These are phyloP conservation scores for Schrenkiella parvula DNA, from an alignment of 345 rosid species.

Conservation along the genomic window DNA sequence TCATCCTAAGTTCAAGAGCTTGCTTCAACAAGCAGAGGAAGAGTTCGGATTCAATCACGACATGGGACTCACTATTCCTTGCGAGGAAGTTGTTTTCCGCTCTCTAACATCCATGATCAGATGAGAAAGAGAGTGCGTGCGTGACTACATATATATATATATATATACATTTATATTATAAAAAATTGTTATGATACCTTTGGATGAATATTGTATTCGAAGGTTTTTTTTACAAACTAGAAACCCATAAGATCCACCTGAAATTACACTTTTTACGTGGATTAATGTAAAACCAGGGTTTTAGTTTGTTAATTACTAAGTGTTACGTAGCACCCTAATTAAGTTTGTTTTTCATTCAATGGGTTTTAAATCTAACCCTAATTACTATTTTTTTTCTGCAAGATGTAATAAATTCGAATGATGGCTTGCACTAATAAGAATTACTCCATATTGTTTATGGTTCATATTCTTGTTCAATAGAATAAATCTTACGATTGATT, in stretches of 20 bases:
- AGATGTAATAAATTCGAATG: slow-evolving; percentile 1
- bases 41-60: slow-evolving; percentile 92
- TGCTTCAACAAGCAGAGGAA: slow-evolving; percentile 85
- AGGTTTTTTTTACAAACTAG: slow-evolving; percentile 8
- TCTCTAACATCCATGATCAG: slow-evolving; percentile 74
- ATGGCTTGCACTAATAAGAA: slow-evolving; percentile 1
- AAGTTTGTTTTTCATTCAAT: background rate
- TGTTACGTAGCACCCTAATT: background rate
- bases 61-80: slow-evolving; percentile 94
- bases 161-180: background rate
- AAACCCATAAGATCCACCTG: slow-evolving; percentile 15
- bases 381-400: background rate
- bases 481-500: background rate
- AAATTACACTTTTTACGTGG: slow-evolving; percentile 14
- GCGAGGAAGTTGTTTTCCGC: slow-evolving; percentile 87
- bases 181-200: too few relatives aligned
- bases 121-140: slow-evolving; percentile 26
- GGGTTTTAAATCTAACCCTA: background rate
- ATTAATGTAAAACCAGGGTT: slow-evolving; percentile 1
- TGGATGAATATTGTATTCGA: slow-evolving; percentile 17
- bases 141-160: background rate
- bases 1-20: slow-evolving; percentile 72
- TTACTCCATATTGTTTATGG: background rate
- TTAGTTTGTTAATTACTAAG: slow-evolving; percentile 21
- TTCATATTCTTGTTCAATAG: background rate